These are phyloP conservation scores for Pyrenochaeta sp. DNA, from an alignment of 2,329 filamentous ascomycete species.

Conservation along the genomic window DNA sequence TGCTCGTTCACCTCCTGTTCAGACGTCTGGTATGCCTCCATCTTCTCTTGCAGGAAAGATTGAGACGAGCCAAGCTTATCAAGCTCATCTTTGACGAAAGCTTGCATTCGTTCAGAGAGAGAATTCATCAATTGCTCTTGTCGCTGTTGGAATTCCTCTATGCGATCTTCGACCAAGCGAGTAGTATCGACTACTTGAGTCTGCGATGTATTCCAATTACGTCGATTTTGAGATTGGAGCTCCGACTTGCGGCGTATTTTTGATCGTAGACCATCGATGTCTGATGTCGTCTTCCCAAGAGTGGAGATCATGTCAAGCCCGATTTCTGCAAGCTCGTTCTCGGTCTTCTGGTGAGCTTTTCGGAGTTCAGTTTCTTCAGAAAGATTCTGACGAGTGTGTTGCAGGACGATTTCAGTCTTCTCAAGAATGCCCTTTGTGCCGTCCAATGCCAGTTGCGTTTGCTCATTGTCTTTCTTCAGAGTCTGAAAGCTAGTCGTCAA, in stretches of 20 bases:
- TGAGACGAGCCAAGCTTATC: constrained; percentile 75
- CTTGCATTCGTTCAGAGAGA: constrained; percentile 76
- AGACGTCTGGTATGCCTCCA: constrained; percentile 71
- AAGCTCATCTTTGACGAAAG: constrained; percentile 79
- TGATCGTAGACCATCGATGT: constrained; percentile 82
- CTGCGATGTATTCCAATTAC: constrained; percentile 80
- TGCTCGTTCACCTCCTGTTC: constrained; percentile 73
- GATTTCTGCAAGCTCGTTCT: constrained; percentile 76
- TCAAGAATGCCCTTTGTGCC: constrained; percentile 83
- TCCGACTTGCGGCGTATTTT: constrained; percentile 89
- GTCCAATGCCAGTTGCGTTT: constrained; percentile 74
- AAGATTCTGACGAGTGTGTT: constrained; percentile 77
- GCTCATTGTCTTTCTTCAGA: constrained; percentile 89
- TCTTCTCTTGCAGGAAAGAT: constrained; percentile 73
- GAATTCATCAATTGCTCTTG: constrained; percentile 75
- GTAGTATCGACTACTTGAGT: constrained; percentile 80
- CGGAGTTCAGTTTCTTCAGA: constrained; percentile 81
- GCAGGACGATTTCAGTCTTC: constrained; percentile 85
- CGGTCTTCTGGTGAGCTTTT: constrained; percentile 85
- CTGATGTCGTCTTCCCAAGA: constrained; percentile 77
- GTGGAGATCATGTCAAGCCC: constrained; percentile 81
- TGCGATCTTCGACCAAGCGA: constrained; percentile 75
- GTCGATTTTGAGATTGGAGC: constrained; percentile 79
- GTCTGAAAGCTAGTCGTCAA: constrained; percentile 87
- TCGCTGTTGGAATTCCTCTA: constrained; percentile 74